Conservation (phyloP, 2,329 filamentous ascomycete genomes). For the Cryphonectria japonica region DNA sequence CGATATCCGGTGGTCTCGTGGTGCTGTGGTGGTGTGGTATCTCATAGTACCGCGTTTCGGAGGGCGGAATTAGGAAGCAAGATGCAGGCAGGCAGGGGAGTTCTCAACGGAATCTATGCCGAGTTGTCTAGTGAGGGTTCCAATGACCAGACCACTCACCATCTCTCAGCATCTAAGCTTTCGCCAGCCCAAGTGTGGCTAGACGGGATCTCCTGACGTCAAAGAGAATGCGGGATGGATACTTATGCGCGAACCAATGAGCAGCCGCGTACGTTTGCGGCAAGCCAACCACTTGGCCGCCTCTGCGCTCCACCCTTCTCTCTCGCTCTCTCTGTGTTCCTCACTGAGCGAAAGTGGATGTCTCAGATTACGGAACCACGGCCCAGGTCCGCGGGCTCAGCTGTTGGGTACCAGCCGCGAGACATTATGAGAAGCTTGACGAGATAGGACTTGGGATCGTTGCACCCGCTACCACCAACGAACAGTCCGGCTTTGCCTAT, state of each 20-base stretch:
- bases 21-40: background rate
- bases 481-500: constrained; percentile 16
- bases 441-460: constrained; percentile 17
- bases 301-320: background rate
- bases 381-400: background rate
- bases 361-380: background rate
- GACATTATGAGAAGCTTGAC: background rate
- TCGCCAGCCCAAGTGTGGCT: constrained; percentile 7
- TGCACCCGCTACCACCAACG: constrained; percentile 14
- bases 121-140: background rate
- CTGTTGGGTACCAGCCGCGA: constrained; percentile 11
- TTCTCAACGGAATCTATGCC: background rate
- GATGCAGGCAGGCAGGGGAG: background rate
- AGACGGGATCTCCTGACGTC: constrained; percentile 10
- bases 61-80: constrained; percentile 11
- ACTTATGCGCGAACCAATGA: constrained; percentile 10
- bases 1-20: background rate
- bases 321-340: background rate
- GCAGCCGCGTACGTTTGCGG: constrained; percentile 10
- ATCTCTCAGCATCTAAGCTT: background rate
- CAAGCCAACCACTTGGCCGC: constrained; percentile 5
- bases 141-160: background rate
- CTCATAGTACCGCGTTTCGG: background rate
- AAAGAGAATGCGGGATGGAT: constrained; percentile 4
- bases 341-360: constrained; percentile 5